These are phyloP conservation scores for Tolypocladium tropicale DNA, from an alignment of 2,329 filamentous ascomycete species.

Conservation along the genomic window DNA sequence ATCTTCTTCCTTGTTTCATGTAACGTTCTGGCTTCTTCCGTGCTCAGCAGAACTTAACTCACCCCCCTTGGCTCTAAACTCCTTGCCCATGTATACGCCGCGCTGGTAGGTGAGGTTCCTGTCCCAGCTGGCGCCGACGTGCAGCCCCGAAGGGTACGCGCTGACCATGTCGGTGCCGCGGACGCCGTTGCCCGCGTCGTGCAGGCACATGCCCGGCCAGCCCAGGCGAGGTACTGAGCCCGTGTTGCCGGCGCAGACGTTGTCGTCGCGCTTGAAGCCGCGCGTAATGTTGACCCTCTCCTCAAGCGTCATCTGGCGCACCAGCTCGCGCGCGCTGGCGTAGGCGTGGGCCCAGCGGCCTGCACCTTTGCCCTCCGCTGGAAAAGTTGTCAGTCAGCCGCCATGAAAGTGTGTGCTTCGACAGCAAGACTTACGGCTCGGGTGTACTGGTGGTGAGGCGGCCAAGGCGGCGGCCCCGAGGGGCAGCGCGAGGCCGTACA, in stretches of 20 bases:
- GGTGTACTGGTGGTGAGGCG: conserved; percentile 14
- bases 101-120: conserved; percentile 39
- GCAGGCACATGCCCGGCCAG: conserved; percentile 37
- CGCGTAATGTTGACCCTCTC: conserved; percentile 48
- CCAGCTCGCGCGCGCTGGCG: conserved; percentile 43
- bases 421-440: conserved; percentile 8
- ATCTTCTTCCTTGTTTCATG: neutral
- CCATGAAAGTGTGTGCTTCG: neutral
- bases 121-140: conserved; percentile 44
- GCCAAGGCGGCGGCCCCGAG: conserved; percentile 2
- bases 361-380: conserved; percentile 20
- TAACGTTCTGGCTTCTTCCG: neutral
- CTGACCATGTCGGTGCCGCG: conserved; percentile 37
- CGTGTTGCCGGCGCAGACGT: conserved; percentile 36
- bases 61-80: conserved; percentile 47
- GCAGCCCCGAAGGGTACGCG: conserved; percentile 35
- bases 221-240: conserved; percentile 32
- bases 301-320: conserved; percentile 52
- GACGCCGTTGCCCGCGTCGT: conserved; percentile 39
- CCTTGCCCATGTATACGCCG: conserved; percentile 41
- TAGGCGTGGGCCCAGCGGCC: conserved; percentile 48
- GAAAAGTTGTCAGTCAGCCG: neutral
- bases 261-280: conserved; percentile 40
- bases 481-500: neutral
- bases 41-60: no score